These are phyloP conservation scores for Amanita thiersii DNA, from an alignment of 768 basidiomycete genomes.

Conservation along the genomic window DNA sequence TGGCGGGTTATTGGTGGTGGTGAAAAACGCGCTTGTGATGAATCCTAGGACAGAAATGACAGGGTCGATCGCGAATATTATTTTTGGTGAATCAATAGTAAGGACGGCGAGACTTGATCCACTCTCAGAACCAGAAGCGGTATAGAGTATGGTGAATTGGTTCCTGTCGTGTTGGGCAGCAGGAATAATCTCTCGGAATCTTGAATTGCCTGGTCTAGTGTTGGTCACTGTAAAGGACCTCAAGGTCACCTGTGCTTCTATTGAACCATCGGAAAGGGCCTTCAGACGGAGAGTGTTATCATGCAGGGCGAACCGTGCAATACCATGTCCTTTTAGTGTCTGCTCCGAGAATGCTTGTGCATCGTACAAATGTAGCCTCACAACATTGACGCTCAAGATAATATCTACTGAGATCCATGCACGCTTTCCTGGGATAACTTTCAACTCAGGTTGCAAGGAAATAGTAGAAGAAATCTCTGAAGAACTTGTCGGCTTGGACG, in stretches of 20 bases:
- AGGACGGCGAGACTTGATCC: constrained; percentile 66
- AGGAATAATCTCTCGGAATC: constrained; percentile 93
- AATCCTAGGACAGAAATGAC: constrained; percentile 85
- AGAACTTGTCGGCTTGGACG: not conserved
- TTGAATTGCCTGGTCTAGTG: constrained; percentile 71
- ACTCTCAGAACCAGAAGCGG: constrained; percentile 53
- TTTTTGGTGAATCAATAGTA: constrained; percentile 85
- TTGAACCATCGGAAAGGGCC: constrained; percentile 72
- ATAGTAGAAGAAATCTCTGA: constrained; percentile 13
- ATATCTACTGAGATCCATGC: constrained; percentile 65
- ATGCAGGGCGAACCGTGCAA: constrained; percentile 78
- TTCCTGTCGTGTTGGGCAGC: constrained; percentile 82
- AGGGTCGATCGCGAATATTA: constrained; percentile 90
- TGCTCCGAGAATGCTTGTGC: constrained; percentile 44
- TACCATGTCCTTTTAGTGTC: constrained; percentile 68
- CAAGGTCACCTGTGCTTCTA: constrained; percentile 82
- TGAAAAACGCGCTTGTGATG: constrained; percentile 50
- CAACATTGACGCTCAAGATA: constrained; percentile 55
- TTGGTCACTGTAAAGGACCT: constrained; percentile 90
- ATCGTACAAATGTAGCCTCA: constrained; percentile 87
- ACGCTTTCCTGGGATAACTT: constrained; percentile 15
- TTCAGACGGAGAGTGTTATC: constrained; percentile 76
- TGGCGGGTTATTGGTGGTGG: constrained; percentile 6
- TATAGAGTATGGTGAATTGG: constrained; percentile 91
- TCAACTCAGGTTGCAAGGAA: constrained; percentile 57